Conservation (phyloP, 176 grass and related monocot species). For the Carex littledalei region DNA sequence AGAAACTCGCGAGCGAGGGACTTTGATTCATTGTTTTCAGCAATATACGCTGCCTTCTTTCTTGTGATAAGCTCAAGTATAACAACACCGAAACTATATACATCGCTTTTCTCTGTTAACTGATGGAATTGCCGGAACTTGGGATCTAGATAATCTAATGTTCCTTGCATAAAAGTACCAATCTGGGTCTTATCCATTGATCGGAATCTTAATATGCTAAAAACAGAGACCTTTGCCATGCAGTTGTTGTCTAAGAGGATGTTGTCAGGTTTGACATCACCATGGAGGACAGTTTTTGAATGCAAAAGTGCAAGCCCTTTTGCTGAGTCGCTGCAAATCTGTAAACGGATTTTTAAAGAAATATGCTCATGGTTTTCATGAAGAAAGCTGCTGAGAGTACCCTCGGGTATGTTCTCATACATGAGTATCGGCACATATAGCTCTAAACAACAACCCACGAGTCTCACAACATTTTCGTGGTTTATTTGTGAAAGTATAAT, state of each 20-base stretch:
- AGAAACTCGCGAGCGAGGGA: slow-evolving; percentile 36
- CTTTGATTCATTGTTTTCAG: not conserved
- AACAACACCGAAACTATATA: slow-evolving; percentile 57
- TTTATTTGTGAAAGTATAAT: slow-evolving; percentile 60
- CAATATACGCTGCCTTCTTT: slow-evolving; percentile 4
- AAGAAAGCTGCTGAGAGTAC: slow-evolving; percentile 44
- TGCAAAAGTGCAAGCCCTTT: slow-evolving; percentile 46
- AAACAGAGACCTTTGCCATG: slow-evolving; percentile 48
- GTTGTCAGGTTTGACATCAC: slow-evolving; percentile 57
- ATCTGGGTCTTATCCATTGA: slow-evolving; percentile 40
- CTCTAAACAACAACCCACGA: slow-evolving; percentile 58
- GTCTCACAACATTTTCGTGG: slow-evolving; percentile 45
- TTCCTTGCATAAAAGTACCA: slow-evolving; percentile 42
- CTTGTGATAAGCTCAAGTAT: slow-evolving; percentile 51
- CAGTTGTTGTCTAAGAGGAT: slow-evolving; percentile 40
- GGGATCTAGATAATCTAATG: slow-evolving; percentile 54
- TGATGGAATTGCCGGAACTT: slow-evolving; percentile 30
- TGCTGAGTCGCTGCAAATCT: slow-evolving; percentile 36
- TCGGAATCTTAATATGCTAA: slow-evolving; percentile 42
- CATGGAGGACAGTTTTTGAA: slow-evolving; percentile 44
- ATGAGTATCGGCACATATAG: slow-evolving; percentile 42
- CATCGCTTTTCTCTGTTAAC: slow-evolving; percentile 54
- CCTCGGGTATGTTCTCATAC: slow-evolving; percentile 41
- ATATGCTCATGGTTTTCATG: slow-evolving; percentile 20
- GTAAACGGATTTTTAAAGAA: slow-evolving; percentile 9